Base-by-base conservation (phyloP, 2,329 filamentous ascomycete genomes). In the Periconia sp. region DNA sequence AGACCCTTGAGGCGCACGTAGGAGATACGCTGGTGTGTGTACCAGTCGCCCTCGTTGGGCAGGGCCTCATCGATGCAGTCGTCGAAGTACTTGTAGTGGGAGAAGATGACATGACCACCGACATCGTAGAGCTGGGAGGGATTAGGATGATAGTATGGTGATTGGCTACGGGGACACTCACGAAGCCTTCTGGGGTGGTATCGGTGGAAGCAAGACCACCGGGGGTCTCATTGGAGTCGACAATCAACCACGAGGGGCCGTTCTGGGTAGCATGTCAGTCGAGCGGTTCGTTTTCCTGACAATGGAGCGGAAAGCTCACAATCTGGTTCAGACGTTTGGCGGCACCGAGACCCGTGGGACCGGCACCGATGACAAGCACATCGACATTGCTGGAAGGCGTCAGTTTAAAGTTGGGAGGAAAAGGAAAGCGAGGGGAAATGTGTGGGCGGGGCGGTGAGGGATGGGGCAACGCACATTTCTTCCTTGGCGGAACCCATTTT, bases 31-130 rank as follows among this genome's bases (percentile, higher is more conserved):
- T 99, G 89, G 82, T 99, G 94, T 62, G 87, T 91, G 80, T 89
- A 97, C 94, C 94, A 99, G 81, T 99, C 94, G 55, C 91, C 88
- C 55, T 92, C 86, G 72, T 91, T 91, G 69, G 94, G 94, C 41
- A 99, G 87, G 49, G 94, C 94, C 83, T 99, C 94, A 76, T 97
- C 85, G 74, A 99, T 88, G 82, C 91, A 95, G 82, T 99, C 94
- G 80, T 99, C 94, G 76, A 99, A 99, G 86, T 99, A 99, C 82
- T 97, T 97, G 89, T 99, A 99, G 85, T 97, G 92, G 68, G 92
- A 97, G 85, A 97, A 97, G 81, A 97, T 97, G 79, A 97, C 92
- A 79, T 97, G 92, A 68, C 92, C 92, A 75, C 92, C 92, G 68
- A 99, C 94, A 79, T 99, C 94, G 85, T 97, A 99, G 69, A 99